Conservation (phyloP, 306 rosid species). For the Sphenostylis stenocarpa region DNA sequence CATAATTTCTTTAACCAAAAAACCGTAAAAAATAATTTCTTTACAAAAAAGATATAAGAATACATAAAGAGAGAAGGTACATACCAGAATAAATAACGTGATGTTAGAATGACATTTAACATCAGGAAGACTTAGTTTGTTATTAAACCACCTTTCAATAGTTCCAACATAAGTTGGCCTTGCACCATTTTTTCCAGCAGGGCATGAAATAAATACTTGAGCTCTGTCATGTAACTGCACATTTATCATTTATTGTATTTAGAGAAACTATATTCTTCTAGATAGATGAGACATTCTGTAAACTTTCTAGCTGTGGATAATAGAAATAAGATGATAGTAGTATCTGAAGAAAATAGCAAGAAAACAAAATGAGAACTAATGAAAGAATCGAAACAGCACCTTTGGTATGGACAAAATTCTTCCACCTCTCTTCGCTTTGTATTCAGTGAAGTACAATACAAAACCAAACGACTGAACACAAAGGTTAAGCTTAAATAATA, state of each 20-base stretch:
- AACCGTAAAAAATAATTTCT: neutral
- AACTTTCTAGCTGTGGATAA: constrained; percentile 2
- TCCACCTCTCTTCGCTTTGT: constrained; percentile 48
- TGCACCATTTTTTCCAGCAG: constrained; percentile 47
- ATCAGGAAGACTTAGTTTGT: constrained; percentile 61
- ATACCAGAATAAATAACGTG: constrained; percentile 76
- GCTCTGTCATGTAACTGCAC: constrained; percentile 95
- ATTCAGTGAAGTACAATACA: constrained; percentile 64
- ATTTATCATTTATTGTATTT: constrained; percentile 28
- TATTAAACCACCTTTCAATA: constrained; percentile 72
- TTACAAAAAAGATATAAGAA: neutral
- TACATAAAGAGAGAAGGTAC: neutral
- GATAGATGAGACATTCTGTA: constrained; percentile 10
- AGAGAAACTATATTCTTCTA: constrained; percentile 20
- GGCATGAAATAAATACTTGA: constrained; percentile 76
- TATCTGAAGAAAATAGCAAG: constrained; percentile 6
- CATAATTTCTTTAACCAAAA: constrained; percentile 3
- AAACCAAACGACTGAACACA: constrained; percentile 80
- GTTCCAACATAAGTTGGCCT: constrained; percentile 70
- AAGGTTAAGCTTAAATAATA: constrained; percentile 31
- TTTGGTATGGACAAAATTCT: constrained; percentile 63
- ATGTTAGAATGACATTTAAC: constrained; percentile 52
- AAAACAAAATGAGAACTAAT: constrained; percentile 9
- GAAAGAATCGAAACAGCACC: constrained; percentile 39
- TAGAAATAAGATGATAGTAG: constrained; percentile 14